A percentile compares a stretch with the other conserved stretches of the same genome.
phyloP scores from a whole-genome alignment of 495 filamentous ascomycete species.

The Penicillium crystallinum region DNA sequence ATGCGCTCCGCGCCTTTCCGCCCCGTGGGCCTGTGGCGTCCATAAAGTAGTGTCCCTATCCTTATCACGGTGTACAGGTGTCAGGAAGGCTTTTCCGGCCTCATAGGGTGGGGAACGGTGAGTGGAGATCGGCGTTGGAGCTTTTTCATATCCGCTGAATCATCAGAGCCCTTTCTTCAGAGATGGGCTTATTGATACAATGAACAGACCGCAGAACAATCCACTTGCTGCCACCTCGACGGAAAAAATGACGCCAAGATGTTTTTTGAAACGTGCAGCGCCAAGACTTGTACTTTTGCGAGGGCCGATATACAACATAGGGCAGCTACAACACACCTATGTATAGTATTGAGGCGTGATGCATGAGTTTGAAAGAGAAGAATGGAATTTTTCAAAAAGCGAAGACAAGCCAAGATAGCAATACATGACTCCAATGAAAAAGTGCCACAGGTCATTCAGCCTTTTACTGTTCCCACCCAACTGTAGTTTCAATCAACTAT shows the following conservation, averaged over 20 bases:
- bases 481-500: no score
- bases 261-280: neutral
- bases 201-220: neutral
- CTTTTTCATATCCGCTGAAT: constrained; percentile 4
- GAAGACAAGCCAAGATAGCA: no score
- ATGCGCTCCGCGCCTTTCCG: constrained; percentile 15
- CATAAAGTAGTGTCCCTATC: neutral
- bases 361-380: no score
- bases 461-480: neutral
- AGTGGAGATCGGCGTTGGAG: neutral
- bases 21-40: constrained; percentile 10
- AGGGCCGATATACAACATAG: no score
- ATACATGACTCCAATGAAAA: no score
- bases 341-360: no score
- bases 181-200: neutral
- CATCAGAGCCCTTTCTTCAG: neutral
- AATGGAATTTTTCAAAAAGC: no score
- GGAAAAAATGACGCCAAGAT: neutral
- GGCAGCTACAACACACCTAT: no score
- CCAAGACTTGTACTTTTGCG: neutral
- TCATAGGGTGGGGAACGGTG: neutral
- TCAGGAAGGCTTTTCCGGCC: neutral
- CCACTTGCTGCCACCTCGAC: neutral
- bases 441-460: no score
- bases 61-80: neutral